phyloP scores from a whole-genome alignment of 345 rosid genomes.

The Raphanus sativus region DNA sequence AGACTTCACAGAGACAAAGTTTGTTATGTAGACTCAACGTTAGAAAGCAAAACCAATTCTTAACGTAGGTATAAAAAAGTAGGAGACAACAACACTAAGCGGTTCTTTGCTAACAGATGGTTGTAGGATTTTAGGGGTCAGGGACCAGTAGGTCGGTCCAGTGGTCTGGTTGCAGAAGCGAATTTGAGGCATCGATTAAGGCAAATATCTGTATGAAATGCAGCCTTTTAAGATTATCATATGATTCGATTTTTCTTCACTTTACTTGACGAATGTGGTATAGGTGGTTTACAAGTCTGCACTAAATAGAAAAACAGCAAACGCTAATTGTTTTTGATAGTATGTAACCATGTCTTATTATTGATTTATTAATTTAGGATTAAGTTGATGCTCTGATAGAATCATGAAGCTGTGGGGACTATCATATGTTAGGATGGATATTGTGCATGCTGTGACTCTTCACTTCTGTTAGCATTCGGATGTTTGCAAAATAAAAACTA shows the following conservation, averaged over 20 bases:
- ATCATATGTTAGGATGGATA: neutral
- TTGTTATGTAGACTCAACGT: conserved; percentile 35
- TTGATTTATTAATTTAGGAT: too few relatives aligned
- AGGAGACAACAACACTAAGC: conserved; percentile 7
- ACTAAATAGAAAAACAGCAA: too few relatives aligned
- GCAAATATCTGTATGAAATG: too few relatives aligned
- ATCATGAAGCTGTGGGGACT: neutral
- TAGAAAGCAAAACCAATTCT: conserved; percentile 14
- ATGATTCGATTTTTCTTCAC: too few relatives aligned
- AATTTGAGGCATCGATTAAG: too few relatives aligned
- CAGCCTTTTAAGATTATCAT: too few relatives aligned
- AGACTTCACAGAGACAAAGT: conserved; percentile 41
- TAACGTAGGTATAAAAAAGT: conserved; percentile 29
- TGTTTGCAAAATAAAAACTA: neutral
- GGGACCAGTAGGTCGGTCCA: conserved; percentile 7
- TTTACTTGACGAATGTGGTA: too few relatives aligned
- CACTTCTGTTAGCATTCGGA: neutral
- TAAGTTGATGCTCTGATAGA: too few relatives aligned
- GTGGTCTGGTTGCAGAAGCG: neutral
- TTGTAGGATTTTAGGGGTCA: conserved; percentile 27
- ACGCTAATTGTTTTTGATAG: too few relatives aligned
- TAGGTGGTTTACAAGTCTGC: too few relatives aligned
- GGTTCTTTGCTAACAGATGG: conserved; percentile 29
- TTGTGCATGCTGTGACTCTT: neutral
- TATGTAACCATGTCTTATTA: too few relatives aligned